Base-by-base conservation (phyloP, 306 rosid species). In the Lathyrus tuberosus region DNA sequence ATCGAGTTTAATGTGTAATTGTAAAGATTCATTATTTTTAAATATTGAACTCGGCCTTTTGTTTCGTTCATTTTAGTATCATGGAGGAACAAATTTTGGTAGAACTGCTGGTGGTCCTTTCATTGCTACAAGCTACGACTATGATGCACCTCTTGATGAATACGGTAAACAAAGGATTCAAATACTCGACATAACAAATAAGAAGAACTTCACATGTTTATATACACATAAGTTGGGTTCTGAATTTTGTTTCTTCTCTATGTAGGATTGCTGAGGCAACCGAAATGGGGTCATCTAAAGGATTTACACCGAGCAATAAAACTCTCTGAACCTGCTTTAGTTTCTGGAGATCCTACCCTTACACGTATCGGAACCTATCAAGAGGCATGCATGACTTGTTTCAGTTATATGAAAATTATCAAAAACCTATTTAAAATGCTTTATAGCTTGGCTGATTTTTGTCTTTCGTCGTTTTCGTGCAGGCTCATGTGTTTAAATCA, bases 61-160 rank as follows among this genome's bases (percentile, higher is more conserved):
- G 6, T 77, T 74, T 26, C 69, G 62, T 10, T 81, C 57, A 52
- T 86, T 75, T 13, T 81, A 95, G 99, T 95, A 89, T 64, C 99
- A 95, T 0, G 99, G 99, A 12, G 99, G 99, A 79, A 95, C 99
- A 77, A 95, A 91, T 77, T 95, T 95, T 28, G 99, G 99, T 54
- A 85, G 97, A 82, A 95, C 99, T 35, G 99, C 99, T 64, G 99
- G 99, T 62, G 99, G 99, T 67, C 99, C 99, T 9, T 95, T 95
- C 70, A 95, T 95, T 57, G 95, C 99, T 61, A 95, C 99, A 47
- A 91, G 96, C 84, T 95, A 95, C 79, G 99, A 95, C 84, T 95
- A 95, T 65, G 99, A 95, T 64, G 97, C 99, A 38, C 99, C 99
- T 52, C 64, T 95, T 35, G 99, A 95, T 78, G 99, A 95, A 87